Evolutionary conservation across 257 asterid species (phyloP).

Genomic region (Solanum stenotomum): DNA sequence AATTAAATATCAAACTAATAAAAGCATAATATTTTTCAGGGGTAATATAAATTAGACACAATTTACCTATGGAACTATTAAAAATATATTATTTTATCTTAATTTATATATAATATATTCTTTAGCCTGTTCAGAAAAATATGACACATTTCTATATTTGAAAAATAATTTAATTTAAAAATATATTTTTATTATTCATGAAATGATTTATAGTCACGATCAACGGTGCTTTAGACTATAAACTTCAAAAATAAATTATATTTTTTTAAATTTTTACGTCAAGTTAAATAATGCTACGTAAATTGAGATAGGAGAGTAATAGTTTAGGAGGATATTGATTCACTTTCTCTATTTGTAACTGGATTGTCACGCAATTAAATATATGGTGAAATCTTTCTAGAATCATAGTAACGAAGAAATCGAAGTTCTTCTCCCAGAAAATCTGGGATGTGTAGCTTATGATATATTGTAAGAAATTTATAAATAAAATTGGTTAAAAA

Average conservation of each 20-base stretch:
- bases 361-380: background rate
- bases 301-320: no score
- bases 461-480: background rate
- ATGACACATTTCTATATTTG: no score
- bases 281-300: no score
- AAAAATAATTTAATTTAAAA: no score
- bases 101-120: no score
- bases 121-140: no score
- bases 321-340: background rate
- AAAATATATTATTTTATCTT: no score
- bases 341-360: background rate
- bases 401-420: background rate
- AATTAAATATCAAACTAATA: background rate
- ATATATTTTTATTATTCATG: rapidly evolving
- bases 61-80: background rate
- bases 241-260: no score
- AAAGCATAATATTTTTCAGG: background rate
- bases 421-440: background rate
- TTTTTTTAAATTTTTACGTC: no score
- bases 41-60: background rate
- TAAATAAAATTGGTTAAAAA: no score
- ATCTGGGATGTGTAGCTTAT: background rate
- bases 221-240: no score
- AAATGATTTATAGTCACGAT: no score
- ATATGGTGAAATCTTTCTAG: background rate